These are phyloP conservation scores for Rutstroemia sp. DNA, from an alignment of 2,329 filamentous ascomycete species.

Conservation along the genomic window DNA sequence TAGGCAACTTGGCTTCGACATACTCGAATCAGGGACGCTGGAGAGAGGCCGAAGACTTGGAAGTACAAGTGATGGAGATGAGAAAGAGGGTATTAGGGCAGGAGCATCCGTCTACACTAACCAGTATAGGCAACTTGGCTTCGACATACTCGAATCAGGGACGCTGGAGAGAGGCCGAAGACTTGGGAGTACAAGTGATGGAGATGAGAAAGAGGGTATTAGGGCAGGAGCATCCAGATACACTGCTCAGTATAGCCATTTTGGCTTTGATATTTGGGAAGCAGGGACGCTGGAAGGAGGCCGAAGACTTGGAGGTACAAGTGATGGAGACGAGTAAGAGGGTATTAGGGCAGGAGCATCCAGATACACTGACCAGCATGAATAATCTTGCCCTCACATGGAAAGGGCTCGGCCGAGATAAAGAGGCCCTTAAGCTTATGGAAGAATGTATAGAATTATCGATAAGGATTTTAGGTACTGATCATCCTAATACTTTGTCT, in stretches of 20 bases:
- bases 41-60: too few species aligned
- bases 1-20: too few species aligned
- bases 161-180: not conserved
- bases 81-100: not conserved
- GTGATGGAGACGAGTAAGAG: not conserved
- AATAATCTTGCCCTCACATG: too few species aligned
- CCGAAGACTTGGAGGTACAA: not conserved
- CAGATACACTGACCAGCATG: too few species aligned
- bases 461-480: too few species aligned
- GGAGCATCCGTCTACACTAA: not conserved
- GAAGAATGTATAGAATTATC: too few species aligned
- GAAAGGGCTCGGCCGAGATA: too few species aligned
- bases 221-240: not conserved
- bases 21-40: too few species aligned
- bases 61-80: not conserved
- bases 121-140: not conserved
- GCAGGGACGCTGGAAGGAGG: not conserved
- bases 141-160: not conserved
- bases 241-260: not conserved
- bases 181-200: not conserved
- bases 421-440: too few species aligned
- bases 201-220: not conserved
- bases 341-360: too few species aligned
- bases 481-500: too few species aligned
- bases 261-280: not conserved